These are phyloP conservation scores for Dryadomyces sulphureus DNA, from an alignment of 2,329 filamentous ascomycete genomes.

Conservation along the genomic window DNA sequence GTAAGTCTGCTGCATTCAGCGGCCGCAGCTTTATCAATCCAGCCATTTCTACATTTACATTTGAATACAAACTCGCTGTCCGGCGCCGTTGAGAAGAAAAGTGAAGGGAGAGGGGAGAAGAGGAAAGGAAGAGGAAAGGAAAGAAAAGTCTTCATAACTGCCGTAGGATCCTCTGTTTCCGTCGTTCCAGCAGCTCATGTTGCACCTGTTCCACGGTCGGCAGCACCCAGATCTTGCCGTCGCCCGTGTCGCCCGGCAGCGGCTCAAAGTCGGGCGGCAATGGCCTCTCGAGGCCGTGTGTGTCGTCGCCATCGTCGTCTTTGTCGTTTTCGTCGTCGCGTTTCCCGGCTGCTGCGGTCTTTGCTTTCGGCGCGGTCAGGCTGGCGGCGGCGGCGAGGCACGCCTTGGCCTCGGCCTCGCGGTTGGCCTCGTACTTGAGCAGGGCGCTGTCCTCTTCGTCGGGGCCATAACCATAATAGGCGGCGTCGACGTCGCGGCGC, in stretches of 20 bases:
- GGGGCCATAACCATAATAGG: constrained; percentile 89
- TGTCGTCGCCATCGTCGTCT: constrained; percentile 26
- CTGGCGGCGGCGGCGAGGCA: constrained; percentile 42
- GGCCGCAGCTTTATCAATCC: too few relatives aligned
- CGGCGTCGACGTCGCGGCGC: constrained; percentile 69
- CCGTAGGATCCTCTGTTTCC: constrained; percentile 70
- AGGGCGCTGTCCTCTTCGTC: constrained; percentile 80
- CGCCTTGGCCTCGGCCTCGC: constrained; percentile 69
- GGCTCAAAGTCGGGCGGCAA: constrained; percentile 63
- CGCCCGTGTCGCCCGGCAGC: constrained; percentile 73
- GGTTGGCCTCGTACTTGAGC: constrained; percentile 64
- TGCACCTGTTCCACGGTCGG: constrained; percentile 89
- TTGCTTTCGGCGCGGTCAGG: not conserved
- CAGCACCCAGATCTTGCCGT: constrained; percentile 68
- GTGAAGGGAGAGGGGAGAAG: not conserved
- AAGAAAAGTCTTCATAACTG: constrained; percentile 27
- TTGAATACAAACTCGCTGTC: not conserved
- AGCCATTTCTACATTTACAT: not conserved
- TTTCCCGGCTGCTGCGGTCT: too few relatives aligned
- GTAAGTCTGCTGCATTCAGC: too few relatives aligned
- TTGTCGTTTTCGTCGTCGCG: constrained; percentile 1
- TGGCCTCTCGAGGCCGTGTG: constrained; percentile 19
- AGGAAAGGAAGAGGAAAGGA: not conserved
- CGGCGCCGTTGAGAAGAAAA: not conserved
- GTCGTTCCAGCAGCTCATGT: constrained; percentile 75